Base-by-base conservation (phyloP, 2,329 filamentous ascomycete genomes). In the Thelonectria olida region DNA sequence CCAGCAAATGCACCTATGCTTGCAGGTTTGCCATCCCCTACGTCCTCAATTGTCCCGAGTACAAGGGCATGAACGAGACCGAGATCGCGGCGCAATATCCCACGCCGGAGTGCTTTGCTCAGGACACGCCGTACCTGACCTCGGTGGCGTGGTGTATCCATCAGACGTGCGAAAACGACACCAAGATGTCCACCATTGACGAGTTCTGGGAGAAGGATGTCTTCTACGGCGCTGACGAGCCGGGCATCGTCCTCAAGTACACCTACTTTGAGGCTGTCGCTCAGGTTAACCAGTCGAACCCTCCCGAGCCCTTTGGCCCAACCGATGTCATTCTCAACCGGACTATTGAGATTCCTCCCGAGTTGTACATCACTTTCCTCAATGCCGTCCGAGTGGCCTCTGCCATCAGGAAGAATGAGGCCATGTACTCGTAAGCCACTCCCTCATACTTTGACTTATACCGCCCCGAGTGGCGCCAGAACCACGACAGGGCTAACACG, bases 61-160 rank as follows among this genome's bases (percentile, higher is more conserved):
- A 56, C 34, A 61, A 55, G 1, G 55, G 34, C 8, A 62, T 72
- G 58, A 66, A 65, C 0, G 42, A 58, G 1, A 65, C 67, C 10
- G 66, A 72, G 19, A 60, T 49, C 1, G 62, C 65, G 2, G 31
- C 17, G 1, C 58, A 63, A 0, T 63, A 59, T 13, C 65, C 69
- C 5, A 69, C 67, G 0, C 20, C 65, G 2, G 38, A 27, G 0
- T 72, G 69, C 20, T 61, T 68, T 15, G 55, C 58, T 1, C 60
- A 68, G 4, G 47, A 67, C 4, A 45, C 44, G 1, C 36, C 60
- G 0, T 72, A 70, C 44, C 12, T 72, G 9, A 70, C 69, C 0
- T 62, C 69, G 0, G 52, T 72, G 7, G 69, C 69, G 0, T 69
- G 62, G 58, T 72, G 69, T 1, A 69, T 72, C 0, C 8, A 54